These are phyloP conservation scores for Rhododendron molle DNA, from an alignment of 148 eudicot genomes.

Conservation along the genomic window DNA sequence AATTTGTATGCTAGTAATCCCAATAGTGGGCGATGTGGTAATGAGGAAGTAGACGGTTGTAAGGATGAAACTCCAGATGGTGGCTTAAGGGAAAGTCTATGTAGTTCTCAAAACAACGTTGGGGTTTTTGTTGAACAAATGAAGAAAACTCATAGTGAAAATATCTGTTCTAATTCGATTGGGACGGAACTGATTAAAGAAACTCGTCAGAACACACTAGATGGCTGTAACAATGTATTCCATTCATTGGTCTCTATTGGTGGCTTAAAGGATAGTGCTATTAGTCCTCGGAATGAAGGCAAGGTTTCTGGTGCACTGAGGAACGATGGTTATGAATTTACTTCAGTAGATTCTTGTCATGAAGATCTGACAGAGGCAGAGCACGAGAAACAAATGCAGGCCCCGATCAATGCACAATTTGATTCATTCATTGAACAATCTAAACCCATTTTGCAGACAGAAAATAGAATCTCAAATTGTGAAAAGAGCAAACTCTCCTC, in stretches of 20 bases:
- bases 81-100: conserved; percentile 16
- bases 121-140: conserved; percentile 5
- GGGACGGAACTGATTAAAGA: conserved; percentile 1
- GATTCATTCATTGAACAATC: conserved; percentile 12
- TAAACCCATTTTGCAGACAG: conserved; percentile 4
- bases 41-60: conserved; percentile 1
- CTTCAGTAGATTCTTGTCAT: not conserved
- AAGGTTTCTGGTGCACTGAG: conserved; percentile 8
- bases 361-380: conserved; percentile 9
- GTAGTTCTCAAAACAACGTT: conserved; percentile 1
- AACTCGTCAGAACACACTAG: not conserved
- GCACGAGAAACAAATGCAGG: not conserved
- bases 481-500: conserved; percentile 11
- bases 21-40: not conserved
- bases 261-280: conserved; percentile 5
- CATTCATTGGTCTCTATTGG: not conserved
- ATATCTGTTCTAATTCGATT: conserved; percentile 5
- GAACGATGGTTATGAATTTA: conserved; percentile 9
- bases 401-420: not conserved
- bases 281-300: not conserved
- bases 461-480: conserved; percentile 5
- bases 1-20: conserved; percentile 11
- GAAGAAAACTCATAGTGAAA: conserved; percentile 13
- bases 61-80: conserved; percentile 10
- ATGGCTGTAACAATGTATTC: conserved; percentile 10